Evolutionary conservation across 176 grass and related monocot genomes (phyloP).

Genomic region (Avena insularis): DNA sequence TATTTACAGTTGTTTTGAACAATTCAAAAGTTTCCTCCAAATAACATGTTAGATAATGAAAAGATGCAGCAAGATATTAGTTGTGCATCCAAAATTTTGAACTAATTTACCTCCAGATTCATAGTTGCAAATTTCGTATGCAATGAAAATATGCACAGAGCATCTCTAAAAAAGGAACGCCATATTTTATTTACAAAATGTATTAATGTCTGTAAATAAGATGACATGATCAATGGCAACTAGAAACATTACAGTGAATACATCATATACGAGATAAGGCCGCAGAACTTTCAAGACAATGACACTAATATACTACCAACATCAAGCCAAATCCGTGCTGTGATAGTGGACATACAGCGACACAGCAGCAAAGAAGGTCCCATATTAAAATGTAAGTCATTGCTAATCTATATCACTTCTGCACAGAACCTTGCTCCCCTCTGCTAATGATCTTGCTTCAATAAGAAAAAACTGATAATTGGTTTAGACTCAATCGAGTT

Average conservation of each 20-base stretch:
- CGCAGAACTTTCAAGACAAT: neutral
- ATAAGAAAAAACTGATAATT: neutral
- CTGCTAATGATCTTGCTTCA: neutral
- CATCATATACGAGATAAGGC: neutral
- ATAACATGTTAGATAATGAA: neutral
- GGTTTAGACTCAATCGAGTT: neutral
- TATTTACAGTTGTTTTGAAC: conserved; percentile 6
- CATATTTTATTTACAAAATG: conserved; percentile 2
- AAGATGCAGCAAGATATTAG: neutral
- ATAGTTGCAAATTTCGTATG: conserved; percentile 2
- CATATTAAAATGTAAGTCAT: neutral
- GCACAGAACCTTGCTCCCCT: neutral
- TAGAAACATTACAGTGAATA: conserved; percentile 17
- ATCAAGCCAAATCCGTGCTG: neutral
- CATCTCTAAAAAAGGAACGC: conserved; percentile 1
- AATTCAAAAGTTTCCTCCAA: neutral
- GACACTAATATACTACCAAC: neutral
- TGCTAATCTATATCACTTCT: conserved; percentile 8
- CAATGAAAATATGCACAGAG: neutral
- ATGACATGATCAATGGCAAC: conserved; percentile 11
- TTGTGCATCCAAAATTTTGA: neutral
- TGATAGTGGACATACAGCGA: neutral
- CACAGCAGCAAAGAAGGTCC: conserved; percentile 7
- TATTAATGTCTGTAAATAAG: neutral
- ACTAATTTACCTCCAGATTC: neutral